These are phyloP conservation scores for Colletotrichum gloeosporioides DNA, from an alignment of 2,329 filamentous ascomycete genomes.

Conservation along the genomic window DNA sequence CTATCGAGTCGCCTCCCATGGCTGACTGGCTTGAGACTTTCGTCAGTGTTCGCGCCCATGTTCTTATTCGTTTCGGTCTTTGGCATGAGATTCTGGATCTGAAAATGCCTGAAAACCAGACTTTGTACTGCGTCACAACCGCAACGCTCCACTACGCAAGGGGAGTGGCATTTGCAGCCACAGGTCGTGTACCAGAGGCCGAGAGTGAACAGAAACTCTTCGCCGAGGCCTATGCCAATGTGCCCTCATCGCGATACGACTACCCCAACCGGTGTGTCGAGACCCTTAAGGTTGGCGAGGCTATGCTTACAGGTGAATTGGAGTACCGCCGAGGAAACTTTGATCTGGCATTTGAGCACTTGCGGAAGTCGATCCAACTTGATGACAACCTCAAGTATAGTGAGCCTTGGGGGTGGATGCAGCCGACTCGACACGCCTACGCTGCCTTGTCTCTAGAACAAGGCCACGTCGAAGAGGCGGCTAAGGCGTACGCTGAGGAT, in stretches of 20 bases:
- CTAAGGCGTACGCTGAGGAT: constrained; percentile 63
- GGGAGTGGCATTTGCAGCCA: constrained; percentile 69
- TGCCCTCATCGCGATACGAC: constrained; percentile 65
- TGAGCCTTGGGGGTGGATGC: constrained; percentile 83
- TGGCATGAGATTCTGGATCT: constrained; percentile 71
- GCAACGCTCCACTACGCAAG: constrained; percentile 72
- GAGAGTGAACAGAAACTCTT: constrained; percentile 57
- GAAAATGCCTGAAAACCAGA: constrained; percentile 57
- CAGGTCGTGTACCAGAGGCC: constrained; percentile 59
- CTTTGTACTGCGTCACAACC: constrained; percentile 72
- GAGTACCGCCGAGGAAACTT: constrained; percentile 69
- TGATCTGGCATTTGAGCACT: constrained; percentile 60
- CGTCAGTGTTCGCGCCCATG: constrained; percentile 69
- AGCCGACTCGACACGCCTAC: constrained; percentile 73
- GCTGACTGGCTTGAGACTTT: constrained; percentile 80
- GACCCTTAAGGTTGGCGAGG: constrained; percentile 64
- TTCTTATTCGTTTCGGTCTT: constrained; percentile 72
- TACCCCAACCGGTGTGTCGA: constrained; percentile 71
- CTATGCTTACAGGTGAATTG: constrained; percentile 77
- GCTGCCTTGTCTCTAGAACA: constrained; percentile 74
- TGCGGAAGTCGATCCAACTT: constrained; percentile 61
- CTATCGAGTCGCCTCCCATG: constrained; percentile 72
- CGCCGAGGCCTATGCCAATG: constrained; percentile 48
- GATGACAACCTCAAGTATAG: constrained; percentile 71
- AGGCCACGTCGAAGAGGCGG: constrained; percentile 58